Evolutionary conservation across 2,329 filamentous ascomycete genomes (phyloP).

Genomic region (Fusarium sp.): DNA sequence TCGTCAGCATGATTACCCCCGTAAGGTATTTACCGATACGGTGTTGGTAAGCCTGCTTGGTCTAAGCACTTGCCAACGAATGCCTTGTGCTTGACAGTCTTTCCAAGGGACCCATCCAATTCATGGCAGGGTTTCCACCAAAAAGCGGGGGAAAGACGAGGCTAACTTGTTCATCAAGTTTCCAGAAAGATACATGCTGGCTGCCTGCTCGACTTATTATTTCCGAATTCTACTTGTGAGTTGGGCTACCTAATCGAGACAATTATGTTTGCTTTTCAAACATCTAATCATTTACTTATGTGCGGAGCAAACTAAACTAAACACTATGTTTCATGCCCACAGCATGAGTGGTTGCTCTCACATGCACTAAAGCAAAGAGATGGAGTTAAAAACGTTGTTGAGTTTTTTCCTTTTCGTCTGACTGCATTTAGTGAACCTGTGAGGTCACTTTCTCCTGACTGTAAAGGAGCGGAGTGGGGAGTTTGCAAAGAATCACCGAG

Average conservation of each 20-base stretch:
- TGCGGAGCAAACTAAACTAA: slow-evolving; percentile 19
- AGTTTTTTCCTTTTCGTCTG: slow-evolving; percentile 10
- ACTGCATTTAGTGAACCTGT: slow-evolving; percentile 7
- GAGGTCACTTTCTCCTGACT: slow-evolving; percentile 11
- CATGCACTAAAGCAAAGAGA: slow-evolving; percentile 14
- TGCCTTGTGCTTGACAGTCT: slow-evolving; percentile 24
- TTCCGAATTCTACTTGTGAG: slow-evolving; percentile 1
- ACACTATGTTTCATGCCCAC: background rate
- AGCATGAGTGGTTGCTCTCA: slow-evolving; percentile 19
- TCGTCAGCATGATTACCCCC: slow-evolving; percentile 15
- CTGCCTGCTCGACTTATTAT: slow-evolving; percentile 5
- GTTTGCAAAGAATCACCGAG: slow-evolving; percentile 26
- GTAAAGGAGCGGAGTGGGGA: slow-evolving; percentile 28
- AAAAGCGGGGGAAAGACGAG: slow-evolving; percentile 29
- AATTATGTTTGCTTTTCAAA: slow-evolving; percentile 21
- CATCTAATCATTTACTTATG: background rate
- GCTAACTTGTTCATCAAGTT: slow-evolving; percentile 20
- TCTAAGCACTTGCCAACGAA: slow-evolving; percentile 24
- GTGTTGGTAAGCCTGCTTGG: slow-evolving; percentile 29
- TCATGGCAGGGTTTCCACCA: slow-evolving; percentile 25
- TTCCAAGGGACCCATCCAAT: slow-evolving; percentile 11
- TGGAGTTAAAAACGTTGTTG: slow-evolving; percentile 4
- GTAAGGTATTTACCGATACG: background rate
- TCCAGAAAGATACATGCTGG: slow-evolving; percentile 31
- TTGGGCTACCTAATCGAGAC: background rate